phyloP scores from a whole-genome alignment of 306 rosid species.

The Vigna reflexopilosa region DNA sequence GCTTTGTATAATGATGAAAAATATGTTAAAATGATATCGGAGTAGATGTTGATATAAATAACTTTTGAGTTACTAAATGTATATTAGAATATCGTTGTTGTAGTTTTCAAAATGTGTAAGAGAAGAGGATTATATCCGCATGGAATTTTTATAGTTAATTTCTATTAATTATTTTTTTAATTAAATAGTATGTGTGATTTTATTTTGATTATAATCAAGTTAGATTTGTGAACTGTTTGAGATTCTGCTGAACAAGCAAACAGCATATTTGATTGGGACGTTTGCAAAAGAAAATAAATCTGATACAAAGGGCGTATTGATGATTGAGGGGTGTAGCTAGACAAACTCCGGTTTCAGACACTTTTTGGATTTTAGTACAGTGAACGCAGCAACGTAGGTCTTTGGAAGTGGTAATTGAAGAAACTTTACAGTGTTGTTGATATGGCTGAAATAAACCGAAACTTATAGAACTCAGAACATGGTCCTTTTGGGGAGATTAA shows the following conservation, averaged over 20 bases:
- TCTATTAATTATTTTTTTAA: no score
- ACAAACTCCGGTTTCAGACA: constrained; percentile 18
- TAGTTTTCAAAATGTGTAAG: no score
- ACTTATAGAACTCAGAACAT: background rate
- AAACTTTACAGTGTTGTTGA: background rate
- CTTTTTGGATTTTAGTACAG: constrained; percentile 10
- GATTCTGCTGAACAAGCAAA: background rate
- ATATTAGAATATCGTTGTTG: no score
- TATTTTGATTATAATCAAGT: no score
- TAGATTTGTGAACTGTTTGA: background rate
- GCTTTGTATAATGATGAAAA: no score
- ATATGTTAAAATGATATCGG: no score
- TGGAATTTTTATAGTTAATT: no score
- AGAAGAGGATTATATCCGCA: no score
- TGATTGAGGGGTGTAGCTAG: background rate
- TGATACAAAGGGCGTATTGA: background rate
- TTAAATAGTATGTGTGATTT: no score
- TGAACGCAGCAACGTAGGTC: background rate
- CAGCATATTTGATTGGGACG: background rate
- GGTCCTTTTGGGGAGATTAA: no score
- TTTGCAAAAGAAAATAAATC: constrained; percentile 1
- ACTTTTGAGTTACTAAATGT: no score
- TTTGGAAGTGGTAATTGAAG: background rate
- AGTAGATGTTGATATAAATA: no score
- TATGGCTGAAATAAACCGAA: background rate